Conservation (phyloP, 2,329 filamentous ascomycete genomes). For the Fusarium musae region DNA sequence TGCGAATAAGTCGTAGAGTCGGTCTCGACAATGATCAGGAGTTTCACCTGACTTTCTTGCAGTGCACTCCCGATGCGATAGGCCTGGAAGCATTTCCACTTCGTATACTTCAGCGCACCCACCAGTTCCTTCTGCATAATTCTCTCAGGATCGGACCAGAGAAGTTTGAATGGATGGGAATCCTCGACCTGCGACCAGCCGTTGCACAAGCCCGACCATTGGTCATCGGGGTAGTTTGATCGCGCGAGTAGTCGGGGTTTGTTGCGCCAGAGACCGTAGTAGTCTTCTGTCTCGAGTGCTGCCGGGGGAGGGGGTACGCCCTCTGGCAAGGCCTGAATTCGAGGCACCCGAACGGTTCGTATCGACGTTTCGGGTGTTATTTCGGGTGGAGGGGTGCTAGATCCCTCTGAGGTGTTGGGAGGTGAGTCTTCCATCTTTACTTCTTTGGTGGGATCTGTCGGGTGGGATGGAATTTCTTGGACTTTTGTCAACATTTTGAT, state of each 20-base stretch:
- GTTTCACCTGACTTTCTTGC: background rate
- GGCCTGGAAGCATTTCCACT: background rate
- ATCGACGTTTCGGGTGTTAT: background rate
- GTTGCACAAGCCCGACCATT: background rate
- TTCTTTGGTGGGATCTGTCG: background rate
- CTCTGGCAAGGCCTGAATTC: background rate
- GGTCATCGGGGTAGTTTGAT: background rate
- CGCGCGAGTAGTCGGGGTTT: background rate
- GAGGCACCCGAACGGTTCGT: background rate
- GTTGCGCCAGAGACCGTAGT: background rate
- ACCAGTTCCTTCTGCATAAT: background rate
- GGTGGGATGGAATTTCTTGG: accelerated
- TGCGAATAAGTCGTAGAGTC: background rate
- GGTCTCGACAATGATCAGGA: background rate
- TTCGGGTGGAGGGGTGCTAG: background rate
- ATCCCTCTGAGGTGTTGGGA: too few relatives aligned
- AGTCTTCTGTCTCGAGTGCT: background rate
- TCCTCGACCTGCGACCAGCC: background rate
- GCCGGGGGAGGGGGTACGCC: background rate
- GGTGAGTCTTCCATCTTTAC: accelerated
- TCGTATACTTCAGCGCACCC: background rate
- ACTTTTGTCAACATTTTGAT: accelerated
- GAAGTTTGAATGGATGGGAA: background rate
- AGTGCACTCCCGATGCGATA: background rate
- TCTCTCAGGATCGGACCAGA: background rate